These are phyloP conservation scores for Penicillium verhagenii DNA, from an alignment of 495 filamentous ascomycete genomes.

Conservation along the genomic window DNA sequence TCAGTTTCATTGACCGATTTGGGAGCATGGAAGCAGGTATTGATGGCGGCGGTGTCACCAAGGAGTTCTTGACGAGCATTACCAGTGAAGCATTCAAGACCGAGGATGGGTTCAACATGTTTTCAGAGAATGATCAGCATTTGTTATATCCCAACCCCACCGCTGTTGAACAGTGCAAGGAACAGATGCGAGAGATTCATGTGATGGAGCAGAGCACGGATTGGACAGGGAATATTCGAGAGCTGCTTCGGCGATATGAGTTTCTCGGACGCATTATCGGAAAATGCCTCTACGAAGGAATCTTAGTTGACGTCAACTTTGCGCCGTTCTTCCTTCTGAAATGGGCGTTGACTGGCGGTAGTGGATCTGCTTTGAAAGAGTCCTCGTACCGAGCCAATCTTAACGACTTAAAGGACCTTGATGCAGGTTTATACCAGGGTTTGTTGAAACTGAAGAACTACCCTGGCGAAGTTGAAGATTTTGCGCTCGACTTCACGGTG, in stretches of 20 bases:
- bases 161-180: slow-evolving; percentile 69
- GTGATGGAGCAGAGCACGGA: slow-evolving; percentile 51
- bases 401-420: slow-evolving; percentile 90
- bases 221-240: slow-evolving; percentile 56
- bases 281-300: slow-evolving; percentile 97
- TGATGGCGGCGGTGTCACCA: slow-evolving; percentile 95
- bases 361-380: slow-evolving; percentile 57
- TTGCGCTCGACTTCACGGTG: slow-evolving; percentile 87
- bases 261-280: slow-evolving; percentile 91
- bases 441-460: slow-evolving; percentile 87
- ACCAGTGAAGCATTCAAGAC: slow-evolving; percentile 82
- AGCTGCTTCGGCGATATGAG: slow-evolving; percentile 76
- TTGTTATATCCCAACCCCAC: slow-evolving; percentile 86
- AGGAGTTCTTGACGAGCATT: slow-evolving; percentile 92
- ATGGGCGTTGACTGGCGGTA: slow-evolving; percentile 78
- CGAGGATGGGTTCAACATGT: slow-evolving; percentile 54
- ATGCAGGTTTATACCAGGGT: slow-evolving; percentile 91
- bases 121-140: slow-evolving; percentile 86
- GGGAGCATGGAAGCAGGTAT: slow-evolving; percentile 87
- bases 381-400: slow-evolving; percentile 80
- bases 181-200: slow-evolving; percentile 53
- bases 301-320: slow-evolving; percentile 90
- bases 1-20: slow-evolving; percentile 93
- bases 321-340: slow-evolving; percentile 95
- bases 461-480: slow-evolving; percentile 71